Base-by-base conservation (phyloP, 2,329 filamentous ascomycete species). In the Penicillium sp. region DNA sequence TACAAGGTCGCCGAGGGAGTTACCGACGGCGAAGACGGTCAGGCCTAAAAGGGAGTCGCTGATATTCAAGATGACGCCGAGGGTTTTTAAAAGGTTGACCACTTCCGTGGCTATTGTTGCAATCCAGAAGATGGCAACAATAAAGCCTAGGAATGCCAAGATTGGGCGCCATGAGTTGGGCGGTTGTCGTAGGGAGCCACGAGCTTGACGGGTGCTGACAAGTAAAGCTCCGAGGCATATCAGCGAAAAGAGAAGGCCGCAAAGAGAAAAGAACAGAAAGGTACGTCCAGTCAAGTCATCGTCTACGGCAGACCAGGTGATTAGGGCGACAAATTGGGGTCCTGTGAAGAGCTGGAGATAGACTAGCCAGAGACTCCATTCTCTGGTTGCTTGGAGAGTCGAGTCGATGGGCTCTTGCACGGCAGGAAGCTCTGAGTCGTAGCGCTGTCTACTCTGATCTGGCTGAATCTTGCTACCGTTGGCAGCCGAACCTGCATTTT, bases 11-110 rank as follows among this genome's bases (percentile, higher is more conserved):
- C 95, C 94, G 8, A 98, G 84, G 8, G 92, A 96, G 78, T 99
- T 99, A 30, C 95, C 95, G 38, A 97, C 92, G 2, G 95, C 95
- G 75, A 99, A 99, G 58, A 99, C 90, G 17, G 95, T 99, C 56
- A 99, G 85, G 1, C 95, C 95, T 11, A 99, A 85, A 65, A 99
- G 92, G 4, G 95, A 95, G 77, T 99, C 95, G 17, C 91, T 95
- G 73, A 99, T 99, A 71, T 91, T 90, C 60, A 97, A 82, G 55
- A 99, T 92, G 31, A 98, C 91, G 8, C 95, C 95, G 53, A 98
- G 83, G 0, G 95, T 91, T 79, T 99, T 98, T 66, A 99, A 85
- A 6, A 97, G 91, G 35, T 92, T 93, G 5, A 99, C 95, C 5
- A 99, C 95, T 80, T 99, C 94, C 41, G 92, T 92, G 2, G 95